Base-by-base conservation (phyloP, 1,284 basidiomycete genomes). In the Irpex sp. region DNA sequence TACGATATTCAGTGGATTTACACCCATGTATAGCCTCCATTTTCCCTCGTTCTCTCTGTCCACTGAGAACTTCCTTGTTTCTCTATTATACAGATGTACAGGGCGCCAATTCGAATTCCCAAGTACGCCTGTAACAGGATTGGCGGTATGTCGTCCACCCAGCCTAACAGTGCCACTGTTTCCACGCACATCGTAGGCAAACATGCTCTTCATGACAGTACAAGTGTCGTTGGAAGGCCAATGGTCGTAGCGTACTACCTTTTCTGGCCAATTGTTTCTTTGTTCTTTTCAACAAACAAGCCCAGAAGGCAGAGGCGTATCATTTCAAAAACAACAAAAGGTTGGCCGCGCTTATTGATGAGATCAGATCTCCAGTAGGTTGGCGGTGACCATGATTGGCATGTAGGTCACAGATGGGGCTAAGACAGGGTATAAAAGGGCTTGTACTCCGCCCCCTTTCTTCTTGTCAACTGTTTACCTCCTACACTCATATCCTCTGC, bases 251-350 rank as follows among this genome's bases (percentile, higher is more conserved):
- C 54, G 15, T 26, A 6, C 53, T 59, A 0, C 53, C 61, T 43
- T 58, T 55, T 49, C 43, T 50, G 54, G 61, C 43, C 57, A 63
- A 63, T 63, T 63, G 61, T 59, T 47, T 58, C 56, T 62, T 62
- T 63, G 61, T 58, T 35, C 31, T 31, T 46, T 19, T 19, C n/a
- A 13, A n/a, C 54, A 31, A 31, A 21, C 47, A 46, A 37, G 33
- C 56, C 61, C 33, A 7, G 33, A 35, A 35, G 49, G 58, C 39
- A 11, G 33, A 19, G 35, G n/a, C 58, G 33, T 35, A 35, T 35
- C 21, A 59, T 63, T 19, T 35, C 15, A 36, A 19, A 56, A 46
- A 43, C 36, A 43, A 58, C 59, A 57, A 63, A 63, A 63, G 59
- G 57, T 54, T 58, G 50, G 50, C 33, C 33, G 31, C 57, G 56